Conservation (phyloP, 2,329 filamentous ascomycete genomes). For the Amesomyces nigricolor region DNA sequence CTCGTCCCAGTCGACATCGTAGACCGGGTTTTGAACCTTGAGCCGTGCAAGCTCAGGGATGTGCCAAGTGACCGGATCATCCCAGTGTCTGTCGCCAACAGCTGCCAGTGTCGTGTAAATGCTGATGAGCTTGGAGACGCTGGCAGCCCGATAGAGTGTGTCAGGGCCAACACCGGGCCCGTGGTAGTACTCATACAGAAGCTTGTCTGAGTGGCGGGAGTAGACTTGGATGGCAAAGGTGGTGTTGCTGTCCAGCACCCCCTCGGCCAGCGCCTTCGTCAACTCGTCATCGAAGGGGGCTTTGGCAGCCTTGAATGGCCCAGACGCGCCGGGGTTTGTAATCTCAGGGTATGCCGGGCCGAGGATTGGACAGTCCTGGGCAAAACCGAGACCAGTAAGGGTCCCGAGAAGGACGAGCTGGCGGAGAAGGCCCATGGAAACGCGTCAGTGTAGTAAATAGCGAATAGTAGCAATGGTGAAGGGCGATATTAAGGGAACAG, state of each 20-base stretch:
- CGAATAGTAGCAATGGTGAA: not conserved
- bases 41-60: constrained; percentile 35
- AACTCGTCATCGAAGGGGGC: not conserved
- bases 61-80: constrained; percentile 36
- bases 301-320: not conserved
- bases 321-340: not conserved
- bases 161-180: constrained; percentile 29
- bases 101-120: constrained; percentile 38
- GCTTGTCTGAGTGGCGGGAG: constrained; percentile 15
- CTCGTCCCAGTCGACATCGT: constrained; percentile 20
- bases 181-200: constrained; percentile 21
- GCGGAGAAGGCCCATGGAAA: not conserved
- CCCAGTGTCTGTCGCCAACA: constrained; percentile 34
- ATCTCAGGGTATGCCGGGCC: constrained; percentile 12
- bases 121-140: constrained; percentile 41
- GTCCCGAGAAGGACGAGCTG: not conserved
- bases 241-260: constrained; percentile 3
- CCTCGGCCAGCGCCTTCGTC: constrained; percentile 20
- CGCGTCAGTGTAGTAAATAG: too few relatives aligned
- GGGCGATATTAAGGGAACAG: not conserved
- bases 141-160: constrained; percentile 37
- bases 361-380: constrained; percentile 14
- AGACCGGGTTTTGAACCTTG: constrained; percentile 5
- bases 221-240: constrained; percentile 20
- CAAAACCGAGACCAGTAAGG: not conserved